These are phyloP conservation scores for Herpetospermum pedunculosum DNA, from an alignment of 306 rosid genomes.

Conservation along the genomic window DNA sequence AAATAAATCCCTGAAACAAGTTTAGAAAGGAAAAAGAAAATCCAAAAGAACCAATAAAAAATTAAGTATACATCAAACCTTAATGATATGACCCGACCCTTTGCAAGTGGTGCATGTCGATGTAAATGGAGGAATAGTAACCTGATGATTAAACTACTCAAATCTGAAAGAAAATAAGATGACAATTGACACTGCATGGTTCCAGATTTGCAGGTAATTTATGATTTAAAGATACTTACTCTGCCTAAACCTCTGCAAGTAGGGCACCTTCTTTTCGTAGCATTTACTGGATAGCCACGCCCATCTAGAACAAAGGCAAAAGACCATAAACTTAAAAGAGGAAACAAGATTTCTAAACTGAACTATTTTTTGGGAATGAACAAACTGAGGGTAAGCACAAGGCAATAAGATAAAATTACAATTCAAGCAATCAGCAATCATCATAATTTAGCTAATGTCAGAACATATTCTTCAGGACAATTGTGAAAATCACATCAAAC, in stretches of 20 bases:
- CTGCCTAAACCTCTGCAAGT: slow-evolving; percentile 87
- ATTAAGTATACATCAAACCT: slow-evolving; percentile 33
- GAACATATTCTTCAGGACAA: neutral
- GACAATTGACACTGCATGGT: neutral
- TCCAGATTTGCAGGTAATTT: slow-evolving; percentile 1
- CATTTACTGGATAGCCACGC: slow-evolving; percentile 55
- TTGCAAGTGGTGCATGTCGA: slow-evolving; percentile 80
- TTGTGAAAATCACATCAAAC: neutral
- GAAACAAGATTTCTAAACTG: slow-evolving; percentile 5
- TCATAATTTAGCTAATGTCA: neutral
- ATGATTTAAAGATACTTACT: slow-evolving; percentile 55
- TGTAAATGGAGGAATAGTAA: slow-evolving; percentile 90
- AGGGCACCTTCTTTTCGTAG: slow-evolving; percentile 64
- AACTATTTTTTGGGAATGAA: neutral
- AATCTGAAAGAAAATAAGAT: neutral
- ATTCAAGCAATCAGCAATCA: neutral
- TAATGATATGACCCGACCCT: slow-evolving; percentile 63
- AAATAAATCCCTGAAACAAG: slow-evolving; percentile 12
- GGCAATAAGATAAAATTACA: neutral
- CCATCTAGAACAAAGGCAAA: slow-evolving; percentile 46
- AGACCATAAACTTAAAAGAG: neutral
- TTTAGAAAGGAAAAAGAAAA: slow-evolving; percentile 9
- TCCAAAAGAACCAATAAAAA: slow-evolving; percentile 5
- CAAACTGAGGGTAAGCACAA: neutral
- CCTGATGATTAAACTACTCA: slow-evolving; percentile 31